Evolutionary conservation across 2,329 filamentous ascomycete genomes (phyloP).

Genomic region (Aureobasidium melanogenum): DNA sequence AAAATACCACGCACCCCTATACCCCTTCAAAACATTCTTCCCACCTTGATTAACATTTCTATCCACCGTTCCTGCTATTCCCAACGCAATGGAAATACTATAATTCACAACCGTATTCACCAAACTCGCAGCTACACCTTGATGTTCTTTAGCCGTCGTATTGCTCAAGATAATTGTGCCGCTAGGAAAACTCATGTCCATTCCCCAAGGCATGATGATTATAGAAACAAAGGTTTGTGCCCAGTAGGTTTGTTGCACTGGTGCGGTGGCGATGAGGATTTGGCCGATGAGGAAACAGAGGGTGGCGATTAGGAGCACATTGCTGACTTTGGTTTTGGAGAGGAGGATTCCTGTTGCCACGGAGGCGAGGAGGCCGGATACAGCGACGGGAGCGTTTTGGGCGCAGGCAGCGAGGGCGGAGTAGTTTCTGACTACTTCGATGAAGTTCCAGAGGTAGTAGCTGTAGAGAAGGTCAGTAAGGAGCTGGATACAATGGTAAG

Average conservation of each 20-base stretch:
- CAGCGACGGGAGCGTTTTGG: slow-evolving; percentile 32
- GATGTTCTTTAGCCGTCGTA: slow-evolving; percentile 36
- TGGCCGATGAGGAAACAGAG: slow-evolving; percentile 35
- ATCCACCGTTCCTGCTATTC: slow-evolving; percentile 57
- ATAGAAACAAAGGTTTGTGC: slow-evolving; percentile 51
- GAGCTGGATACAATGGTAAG: too few species aligned
- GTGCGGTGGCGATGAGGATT: slow-evolving; percentile 36
- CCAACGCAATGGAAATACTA: slow-evolving; percentile 55
- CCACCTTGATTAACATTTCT: slow-evolving; percentile 23
- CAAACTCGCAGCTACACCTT: slow-evolving; percentile 46
- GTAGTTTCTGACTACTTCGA: neutral
- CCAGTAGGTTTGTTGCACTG: slow-evolving; percentile 55
- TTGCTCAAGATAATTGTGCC: slow-evolving; percentile 53
- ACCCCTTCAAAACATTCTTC: neutral
- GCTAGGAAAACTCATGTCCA: slow-evolving; percentile 60
- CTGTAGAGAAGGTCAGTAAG: too few species aligned
- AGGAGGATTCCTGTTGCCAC: slow-evolving; percentile 24
- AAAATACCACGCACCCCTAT: neutral
- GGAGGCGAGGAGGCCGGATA: slow-evolving; percentile 35
- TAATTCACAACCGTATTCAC: slow-evolving; percentile 62
- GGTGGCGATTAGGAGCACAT: slow-evolving; percentile 25
- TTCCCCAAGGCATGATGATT: slow-evolving; percentile 51
- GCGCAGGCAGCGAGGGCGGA: neutral
- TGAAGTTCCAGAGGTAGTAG: slow-evolving; percentile 12
- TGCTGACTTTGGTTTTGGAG: slow-evolving; percentile 15